Base-by-base conservation (phyloP, 1,284 basidiomycete species). In the Trichosporon sp. region DNA sequence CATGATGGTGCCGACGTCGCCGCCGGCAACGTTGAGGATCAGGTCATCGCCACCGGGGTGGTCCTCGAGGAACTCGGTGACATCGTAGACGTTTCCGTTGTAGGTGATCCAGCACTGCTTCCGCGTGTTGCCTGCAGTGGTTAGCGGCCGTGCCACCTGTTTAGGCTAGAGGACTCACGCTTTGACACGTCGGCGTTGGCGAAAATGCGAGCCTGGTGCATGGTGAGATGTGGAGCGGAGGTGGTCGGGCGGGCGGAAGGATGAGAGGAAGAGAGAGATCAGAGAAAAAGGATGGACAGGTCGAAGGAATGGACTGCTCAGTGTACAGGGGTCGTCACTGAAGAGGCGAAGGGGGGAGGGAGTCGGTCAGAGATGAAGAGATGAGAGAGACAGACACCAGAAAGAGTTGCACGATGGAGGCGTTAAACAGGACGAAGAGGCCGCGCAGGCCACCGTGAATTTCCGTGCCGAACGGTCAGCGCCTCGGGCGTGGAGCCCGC, bases 1-100 rank as follows among this genome's bases (percentile, higher is more conserved):
- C 96, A 99, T 98, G 71, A 90, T 85, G 21, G 84, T 85, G 38
- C 87, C 90, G 66, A 98, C 87, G 79, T 98, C 93, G 83, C 89
- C 88, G 38, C 94, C 95, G 2, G 92, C 94, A 81, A 91, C 88
- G 65, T 89, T 85, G 18, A 85, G 68, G 69, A 87, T 76, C 66
- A 86, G 78, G 72, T 86, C 85, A 71, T 86, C 86, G 44, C 86
- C 86, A 67, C 86, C 83, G 23, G 83, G 83, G 71, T 86, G 86
- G 75, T 86, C 85, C 23, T 77, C 74, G 25, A 85, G 75, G 74
- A 86, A 86, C 5, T 80, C 73, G 56, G 86, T 85, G 63, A 86
- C 75, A 70, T 86, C 83, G 79, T 85, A 86, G 34, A 86, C 85
- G 53, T 80, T 78, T 63, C 83, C 84, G 23, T 78, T 75, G 77